Percentiles rank a stretch among this genome's conserved stretches.
Evolutionary conservation across 345 rosid genomes (phyloP).

Genomic region (Salix arbutifolia): DNA sequence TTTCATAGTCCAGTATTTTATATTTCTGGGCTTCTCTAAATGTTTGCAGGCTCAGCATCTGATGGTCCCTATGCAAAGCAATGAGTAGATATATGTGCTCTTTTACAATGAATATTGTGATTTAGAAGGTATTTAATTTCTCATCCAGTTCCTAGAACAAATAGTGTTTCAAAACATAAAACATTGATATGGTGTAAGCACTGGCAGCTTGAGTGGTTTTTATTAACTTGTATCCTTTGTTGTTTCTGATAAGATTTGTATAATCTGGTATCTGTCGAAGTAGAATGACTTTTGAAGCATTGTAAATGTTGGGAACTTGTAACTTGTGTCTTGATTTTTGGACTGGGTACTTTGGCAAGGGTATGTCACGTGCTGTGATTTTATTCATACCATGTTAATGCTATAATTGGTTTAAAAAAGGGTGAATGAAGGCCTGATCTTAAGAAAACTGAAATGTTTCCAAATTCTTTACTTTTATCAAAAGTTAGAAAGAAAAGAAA

Average conservation of each 20-base stretch:
- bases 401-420: not conserved
- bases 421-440: not conserved
- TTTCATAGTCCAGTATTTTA: slow-evolving; percentile 3
- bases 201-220: slow-evolving; percentile 8
- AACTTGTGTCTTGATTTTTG: slow-evolving; percentile 1
- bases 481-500: too few relatives aligned
- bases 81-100: slow-evolving; percentile 34
- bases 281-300: not conserved
- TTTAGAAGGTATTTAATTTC: slow-evolving; percentile 10
- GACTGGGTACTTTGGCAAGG: not conserved
- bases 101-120: not conserved
- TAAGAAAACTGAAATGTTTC: not conserved
- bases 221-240: slow-evolving; percentile 1
- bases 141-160: not conserved
- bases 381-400: not conserved
- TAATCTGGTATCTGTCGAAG: not conserved
- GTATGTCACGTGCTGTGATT: not conserved
- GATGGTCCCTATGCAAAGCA: slow-evolving; percentile 62
- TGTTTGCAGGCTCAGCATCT: slow-evolving; percentile 52
- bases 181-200: not conserved
- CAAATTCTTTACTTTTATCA: not conserved
- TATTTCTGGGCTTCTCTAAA: not conserved
- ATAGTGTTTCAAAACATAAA: not conserved
- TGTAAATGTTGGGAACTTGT: slow-evolving; percentile 12
- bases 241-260: slow-evolving; percentile 4